phyloP scores from a whole-genome alignment of 2,329 filamentous ascomycete species.

The Hyphodiscus sp. region DNA sequence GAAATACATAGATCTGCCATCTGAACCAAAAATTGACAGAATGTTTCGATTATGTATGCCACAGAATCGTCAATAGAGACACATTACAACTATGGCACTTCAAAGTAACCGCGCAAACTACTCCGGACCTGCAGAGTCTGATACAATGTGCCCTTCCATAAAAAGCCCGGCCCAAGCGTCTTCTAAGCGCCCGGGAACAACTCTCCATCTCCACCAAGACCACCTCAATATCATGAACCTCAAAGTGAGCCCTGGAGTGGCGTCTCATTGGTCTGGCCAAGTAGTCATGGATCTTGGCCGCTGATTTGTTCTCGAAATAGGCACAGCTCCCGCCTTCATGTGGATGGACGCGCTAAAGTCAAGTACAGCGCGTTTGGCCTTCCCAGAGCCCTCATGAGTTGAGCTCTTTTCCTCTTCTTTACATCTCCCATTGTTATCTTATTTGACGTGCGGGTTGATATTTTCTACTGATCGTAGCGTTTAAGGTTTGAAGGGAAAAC shows the following conservation, averaged over 20 bases:
- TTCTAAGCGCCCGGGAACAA: not conserved
- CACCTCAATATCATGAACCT: not conserved
- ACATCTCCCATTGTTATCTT: not conserved
- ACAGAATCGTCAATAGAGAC: too few relatives aligned
- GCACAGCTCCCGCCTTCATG: conserved; percentile 18
- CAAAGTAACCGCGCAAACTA: too few relatives aligned
- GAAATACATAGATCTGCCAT: conserved; percentile 4
- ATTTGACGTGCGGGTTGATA: not conserved
- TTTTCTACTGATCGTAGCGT: not conserved
- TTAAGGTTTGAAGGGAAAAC: not conserved
- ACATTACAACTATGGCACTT: too few relatives aligned
- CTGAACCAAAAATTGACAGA: conserved; percentile 2
- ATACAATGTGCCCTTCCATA: not conserved
- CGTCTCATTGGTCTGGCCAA: conserved; percentile 12
- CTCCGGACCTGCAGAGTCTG: not conserved
- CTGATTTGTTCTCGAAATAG: conserved; percentile 21
- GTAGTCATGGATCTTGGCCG: not conserved
- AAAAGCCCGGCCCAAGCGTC: too few relatives aligned
- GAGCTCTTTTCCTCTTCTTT: not conserved
- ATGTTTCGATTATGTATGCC: not conserved
- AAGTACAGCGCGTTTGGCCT: not conserved
- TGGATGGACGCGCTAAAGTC: conserved; percentile 12
- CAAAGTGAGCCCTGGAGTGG: not conserved
- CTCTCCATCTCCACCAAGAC: not conserved
- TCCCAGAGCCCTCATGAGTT: not conserved